Percentiles rank a stretch among this genome's conserved stretches.
phyloP scores from a whole-genome alignment of 1,284 basidiomycete species.

The Mycosarcoma maydis region DNA sequence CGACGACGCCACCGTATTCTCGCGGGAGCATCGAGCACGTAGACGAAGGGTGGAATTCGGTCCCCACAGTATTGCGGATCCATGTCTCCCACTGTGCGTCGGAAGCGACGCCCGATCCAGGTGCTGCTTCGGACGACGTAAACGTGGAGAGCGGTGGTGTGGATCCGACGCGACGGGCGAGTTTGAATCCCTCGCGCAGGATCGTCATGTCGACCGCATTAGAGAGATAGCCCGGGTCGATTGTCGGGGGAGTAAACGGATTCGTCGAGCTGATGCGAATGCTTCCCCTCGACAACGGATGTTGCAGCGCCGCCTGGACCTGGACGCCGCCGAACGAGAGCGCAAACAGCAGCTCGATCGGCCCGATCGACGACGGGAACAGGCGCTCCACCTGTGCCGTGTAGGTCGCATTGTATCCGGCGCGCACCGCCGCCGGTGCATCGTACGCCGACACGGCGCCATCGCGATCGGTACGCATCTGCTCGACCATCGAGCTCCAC shows the following conservation, averaged over 20 bases:
- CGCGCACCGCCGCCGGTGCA: conserved; percentile 72
- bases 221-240: conserved; percentile 74
- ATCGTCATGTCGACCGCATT: conserved; percentile 70
- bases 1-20: conserved; percentile 59
- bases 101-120: conserved; percentile 49
- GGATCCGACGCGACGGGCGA: conserved; percentile 70
- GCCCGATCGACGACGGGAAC: conserved; percentile 40
- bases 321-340: conserved; percentile 45
- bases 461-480: conserved; percentile 6
- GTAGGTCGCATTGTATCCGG: conserved; percentile 76
- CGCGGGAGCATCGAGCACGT: conserved; percentile 58
- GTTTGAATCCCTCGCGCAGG: conserved; percentile 73
- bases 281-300: conserved; percentile 71
- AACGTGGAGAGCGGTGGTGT: conserved; percentile 30
- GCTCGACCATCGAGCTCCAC: conserved; percentile 35
- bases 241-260: conserved; percentile 72
- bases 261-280: conserved; percentile 72
- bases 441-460: conserved; percentile 69
- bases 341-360: conserved; percentile 55
- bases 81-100: conserved; percentile 71
- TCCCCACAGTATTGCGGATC: conserved; percentile 66
- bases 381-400: conserved; percentile 70
- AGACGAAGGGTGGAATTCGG: conserved; percentile 71
- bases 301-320: conserved; percentile 77
- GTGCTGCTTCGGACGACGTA: conserved; percentile 27